Base-by-base conservation (phyloP, 2,329 filamentous ascomycete genomes). In the Rhynchosporium secalis region DNA sequence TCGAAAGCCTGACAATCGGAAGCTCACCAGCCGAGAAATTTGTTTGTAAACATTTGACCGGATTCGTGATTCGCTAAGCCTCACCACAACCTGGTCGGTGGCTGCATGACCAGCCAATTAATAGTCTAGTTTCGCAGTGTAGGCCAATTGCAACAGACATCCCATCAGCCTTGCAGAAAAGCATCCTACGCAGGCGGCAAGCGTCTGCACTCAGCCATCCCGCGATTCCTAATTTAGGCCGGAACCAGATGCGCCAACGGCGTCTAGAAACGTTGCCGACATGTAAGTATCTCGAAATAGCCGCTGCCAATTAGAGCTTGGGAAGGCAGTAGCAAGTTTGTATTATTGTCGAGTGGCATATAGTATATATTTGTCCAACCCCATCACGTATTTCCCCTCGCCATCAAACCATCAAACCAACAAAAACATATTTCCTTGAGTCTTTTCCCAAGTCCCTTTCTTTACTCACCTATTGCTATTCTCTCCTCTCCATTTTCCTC, bases 361-460 rank as follows among this genome's bases (percentile, higher is more conserved):
- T 29, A 47, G 54, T 60, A 63, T 63, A 63, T 63, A 63, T 46
- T 36, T 29, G 28, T 12, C 28, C 33, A 38, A 48, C 33, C 57
- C 47, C 51, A 52, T 29, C 47, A 56, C 51, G 47, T 41, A 58
- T 41, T 58, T 54, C 36, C 33, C 31, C 43, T 65, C 63, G 48
- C 12, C 63, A 66, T 65, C 64, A 62, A 61, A 65, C 56, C 58
- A 62, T 63, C 64, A 68, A 66, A 63, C 47, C 62, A 52, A 29
- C 41, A 63, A 67, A 65, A 66, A 62, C 48, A 60, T 45, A 62
- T 61, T 67, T 62, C 62, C 56, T 66, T 58, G 48, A 62, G 52
- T 65, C 47, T 65, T 66, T 65, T 66, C 60, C 55, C 56, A 45
- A 62, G 56, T 62, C 60, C 51, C 56, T 62, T 61, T 62, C 60